Conservation (phyloP, 2,329 filamentous ascomycete genomes). For the Ophiosphaerella korrae region DNA sequence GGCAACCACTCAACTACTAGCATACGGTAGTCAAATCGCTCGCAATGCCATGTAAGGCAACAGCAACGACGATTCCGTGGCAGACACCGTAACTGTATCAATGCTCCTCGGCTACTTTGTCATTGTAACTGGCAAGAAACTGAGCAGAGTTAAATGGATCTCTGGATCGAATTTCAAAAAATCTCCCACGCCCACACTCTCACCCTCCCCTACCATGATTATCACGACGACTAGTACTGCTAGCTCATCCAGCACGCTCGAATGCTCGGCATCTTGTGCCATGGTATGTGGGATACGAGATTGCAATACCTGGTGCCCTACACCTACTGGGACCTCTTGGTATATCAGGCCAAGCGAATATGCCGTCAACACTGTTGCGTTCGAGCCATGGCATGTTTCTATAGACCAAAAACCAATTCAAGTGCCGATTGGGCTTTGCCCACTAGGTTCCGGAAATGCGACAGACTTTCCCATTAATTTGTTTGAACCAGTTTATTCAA, state of each 20-base stretch:
- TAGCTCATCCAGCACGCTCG: not conserved
- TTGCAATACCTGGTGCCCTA: constrained; percentile 7
- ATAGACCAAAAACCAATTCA: not conserved
- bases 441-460: not conserved
- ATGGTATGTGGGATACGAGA: constrained; percentile 6
- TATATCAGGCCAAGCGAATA: not conserved
- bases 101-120: not conserved
- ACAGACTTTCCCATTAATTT: constrained; percentile 2
- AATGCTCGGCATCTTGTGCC: constrained; percentile 2
- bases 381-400: constrained; percentile 6
- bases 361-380: constrained; percentile 2
- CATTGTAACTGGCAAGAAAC: not conserved
- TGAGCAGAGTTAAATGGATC: constrained; percentile 4
- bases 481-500: not conserved
- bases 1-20: too few species aligned
- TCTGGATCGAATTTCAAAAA: constrained; percentile 1
- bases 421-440: constrained; percentile 1
- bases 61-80: not conserved
- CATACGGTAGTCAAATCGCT: not conserved
- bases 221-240: not conserved
- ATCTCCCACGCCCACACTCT: not conserved
- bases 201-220: not conserved
- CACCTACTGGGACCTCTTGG: not conserved
- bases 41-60: not conserved
- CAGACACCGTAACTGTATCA: not conserved